Evolutionary conservation across 2,329 filamentous ascomycete species (phyloP), one percentile per base, ranked within the genome.

Genomic region (Alternaria dauci): DNA sequence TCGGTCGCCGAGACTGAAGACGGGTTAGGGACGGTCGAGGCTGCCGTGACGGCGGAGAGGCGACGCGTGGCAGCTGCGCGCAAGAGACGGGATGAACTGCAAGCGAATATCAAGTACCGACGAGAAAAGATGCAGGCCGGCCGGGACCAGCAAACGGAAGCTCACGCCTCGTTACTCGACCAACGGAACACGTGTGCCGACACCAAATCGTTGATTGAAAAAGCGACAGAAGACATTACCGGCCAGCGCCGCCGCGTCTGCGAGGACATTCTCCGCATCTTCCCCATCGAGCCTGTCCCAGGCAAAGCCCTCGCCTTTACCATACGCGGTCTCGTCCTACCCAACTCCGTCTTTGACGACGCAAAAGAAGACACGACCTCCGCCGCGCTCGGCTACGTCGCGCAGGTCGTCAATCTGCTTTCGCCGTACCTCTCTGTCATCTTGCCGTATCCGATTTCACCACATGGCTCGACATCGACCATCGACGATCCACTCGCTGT

Each of bases 241-340:
- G 92, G 91, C n/a, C 95, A 98, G 77, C 87, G 94, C 23, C 88
- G 94, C 14, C 90, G 95, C 36, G 92, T 98, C 56, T 94, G 93
- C 76, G 89, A 95, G 67, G 93, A 97, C 66, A 83, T 99, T 0
- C 82, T 88, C 12, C 81, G 83, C 26, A 91, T 97, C 58, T 97
- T 94, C 74, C 89, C 91, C 4, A 96, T 99, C 60, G 86, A 88
- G 8, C 90, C 93, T 2, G 78, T 89, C 7, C 79, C 70, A 0
- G 81, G 83, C 56, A 84, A 85, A 65, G 86, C 92, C 0, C 85
- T 98, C 1, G 86, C 89, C 0, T 98, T 98, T 77, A 92, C 89
- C 12, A 96, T 99, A 63, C 90, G 91, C 71, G 88, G 87, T 16
- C 81, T 97, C 2, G 82, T 88, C 3, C 83, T 98, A 0, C 93